Evolutionary conservation across 169 alveolate genomes (phyloP), one percentile per base, ranked within the genome.

Genomic region (Plasmodium knowlesi): DNA sequence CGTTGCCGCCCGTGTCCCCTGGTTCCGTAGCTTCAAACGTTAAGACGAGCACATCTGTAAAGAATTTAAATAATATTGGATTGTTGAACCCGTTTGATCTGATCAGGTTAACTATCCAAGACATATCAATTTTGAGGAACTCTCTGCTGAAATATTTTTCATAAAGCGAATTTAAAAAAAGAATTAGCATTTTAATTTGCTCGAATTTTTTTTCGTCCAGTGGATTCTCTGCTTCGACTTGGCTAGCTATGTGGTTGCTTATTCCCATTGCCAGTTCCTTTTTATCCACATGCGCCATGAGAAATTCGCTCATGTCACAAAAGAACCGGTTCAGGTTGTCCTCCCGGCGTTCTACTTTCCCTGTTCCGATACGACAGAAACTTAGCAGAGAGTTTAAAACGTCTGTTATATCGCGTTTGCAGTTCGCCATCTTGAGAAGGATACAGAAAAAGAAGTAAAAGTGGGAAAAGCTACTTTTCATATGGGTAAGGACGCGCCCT

Each of bases 161-260:
- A 74, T 50, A 85, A 8, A 85, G 10, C 25, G 85, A 74, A 46
- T 85, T 83, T 53, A 85, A 74, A 85, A 85, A 85, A 14, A 85
- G 8, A 30, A 85, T 73, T 32, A 74, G 16, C 28, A 85, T 53
- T n/a, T 74, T 50, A 5, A 74, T 16, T 30, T 67, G 19, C 61
- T 41, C 83, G 37, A 19, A 32, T 72, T 30, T 32, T 84, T 16
- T 37, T 1, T 54, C 32, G 16, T 74, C 53, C 53, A 30, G 37
- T 22, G 30, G 16, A 19, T 54, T 54, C 61, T 54, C 57, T 73
- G 39, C 25, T 82, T 22, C 8, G 2, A 70, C 72, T 54, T 85
- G 78, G 78, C 57, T 71, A 22, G 61, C 9, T 22, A 85, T 43
- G 30, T 74, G 61, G 41, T 85, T 74, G 22, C 41, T 85, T 16